Base-by-base conservation (phyloP, 257 asterid species). In the Gentiana straminea region DNA sequence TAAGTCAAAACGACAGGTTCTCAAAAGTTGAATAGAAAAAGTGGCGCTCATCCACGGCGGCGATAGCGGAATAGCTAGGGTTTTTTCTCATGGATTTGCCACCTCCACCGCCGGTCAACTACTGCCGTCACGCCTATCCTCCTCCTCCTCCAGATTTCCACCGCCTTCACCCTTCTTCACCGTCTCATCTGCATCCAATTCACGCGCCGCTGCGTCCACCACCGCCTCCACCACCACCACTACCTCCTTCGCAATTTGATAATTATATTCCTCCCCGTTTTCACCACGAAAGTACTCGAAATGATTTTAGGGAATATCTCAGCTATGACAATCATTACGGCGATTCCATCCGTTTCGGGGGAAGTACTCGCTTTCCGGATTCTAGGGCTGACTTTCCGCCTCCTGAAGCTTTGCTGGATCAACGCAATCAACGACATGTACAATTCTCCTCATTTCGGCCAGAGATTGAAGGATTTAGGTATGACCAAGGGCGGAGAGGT, bases 221-320 rank as follows among this genome's bases (percentile, higher is more conserved):
- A 49, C 69, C 61, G 47, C 55, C 70, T 35, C 60, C 60, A 50
- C 62, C 58, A 60, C 24, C 65, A 44, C 68, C 59, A 15, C 66
- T 73, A 35, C 72, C 84, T 13, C 58, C 63, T 59, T 32, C 76
- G 61, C 70, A 65, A 64, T 60, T 34, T 60, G 51, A 61, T 73
- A 86, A 72, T 65, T 70, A 60, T 59, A 71, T 68, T 69, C 75
- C 73, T 3, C 71, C 78, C 61, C 69, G 66, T 70, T 61, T 46
- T 39, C 65, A 57, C 63, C 70, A 45, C 58, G 52, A 58, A 13
- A 33, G 59, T 12, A 49, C 13, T 15, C 52, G 35, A 13, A 73
- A 71, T 24, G 73, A 68, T 12, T 75, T 61, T 35, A 75, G 69
- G 61, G 61, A 57, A 47, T 60, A 10, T 37, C 64, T 43, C 9